A percentile compares a stretch with the other conserved stretches of the same genome.
Evolutionary conservation across 164 flowering plant species (phyloP).

Genomic region (Vitis amurensis): DNA sequence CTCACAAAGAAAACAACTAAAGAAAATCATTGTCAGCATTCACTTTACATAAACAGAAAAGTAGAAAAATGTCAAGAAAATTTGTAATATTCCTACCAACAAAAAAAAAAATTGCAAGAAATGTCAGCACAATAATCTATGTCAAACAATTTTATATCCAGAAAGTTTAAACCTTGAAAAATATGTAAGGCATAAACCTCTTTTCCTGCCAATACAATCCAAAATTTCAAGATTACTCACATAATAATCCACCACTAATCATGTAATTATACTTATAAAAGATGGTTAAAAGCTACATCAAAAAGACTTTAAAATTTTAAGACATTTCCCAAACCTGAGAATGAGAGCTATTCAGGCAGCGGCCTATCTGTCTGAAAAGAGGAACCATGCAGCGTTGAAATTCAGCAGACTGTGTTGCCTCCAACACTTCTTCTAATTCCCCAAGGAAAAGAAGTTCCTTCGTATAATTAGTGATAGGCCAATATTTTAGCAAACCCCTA

Average conservation of each 20-base stretch:
- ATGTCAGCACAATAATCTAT: neutral
- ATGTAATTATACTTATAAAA: neutral
- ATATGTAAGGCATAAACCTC: neutral
- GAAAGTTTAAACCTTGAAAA: neutral
- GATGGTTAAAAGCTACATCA: neutral
- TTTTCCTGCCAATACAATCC: neutral
- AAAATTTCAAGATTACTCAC: neutral
- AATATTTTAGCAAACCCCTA: conserved; percentile 51
- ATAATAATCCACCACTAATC: neutral
- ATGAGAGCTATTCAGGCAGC: conserved; percentile 46
- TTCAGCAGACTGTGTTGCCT: conserved; percentile 44
- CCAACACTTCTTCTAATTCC: conserved; percentile 51
- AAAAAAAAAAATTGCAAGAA: neutral
- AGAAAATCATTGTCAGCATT: too few relatives aligned
- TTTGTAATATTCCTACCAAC: too few relatives aligned
- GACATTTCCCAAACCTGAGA: conserved; percentile 32
- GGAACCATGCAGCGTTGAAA: conserved; percentile 49
- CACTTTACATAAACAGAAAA: too few relatives aligned
- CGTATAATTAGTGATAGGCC: conserved; percentile 50
- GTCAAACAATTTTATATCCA: neutral
- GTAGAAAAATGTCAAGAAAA: too few relatives aligned
- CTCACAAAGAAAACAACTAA: too few relatives aligned
- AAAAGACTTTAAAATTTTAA: neutral
- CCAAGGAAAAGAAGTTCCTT: conserved; percentile 48
- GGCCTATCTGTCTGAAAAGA: conserved; percentile 45